Evolutionary conservation across 768 basidiomycete species (phyloP).

Genomic region (Podaxis sp.): DNA sequence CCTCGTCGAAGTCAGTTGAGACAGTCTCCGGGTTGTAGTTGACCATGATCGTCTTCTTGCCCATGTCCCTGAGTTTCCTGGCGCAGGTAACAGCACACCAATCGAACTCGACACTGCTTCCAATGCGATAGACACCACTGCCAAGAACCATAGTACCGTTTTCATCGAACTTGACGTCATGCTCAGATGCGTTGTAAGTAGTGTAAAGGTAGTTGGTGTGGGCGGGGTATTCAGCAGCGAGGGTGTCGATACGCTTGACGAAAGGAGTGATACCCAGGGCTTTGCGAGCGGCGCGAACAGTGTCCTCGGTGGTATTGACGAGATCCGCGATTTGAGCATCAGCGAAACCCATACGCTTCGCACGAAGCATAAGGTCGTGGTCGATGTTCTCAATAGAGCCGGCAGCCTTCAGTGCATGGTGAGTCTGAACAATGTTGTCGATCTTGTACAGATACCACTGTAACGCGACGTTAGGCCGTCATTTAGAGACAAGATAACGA

Average conservation of each 20-base stretch:
- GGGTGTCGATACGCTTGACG: conserved; percentile 98
- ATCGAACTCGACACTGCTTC: conserved; percentile 98
- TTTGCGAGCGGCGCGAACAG: conserved; percentile 85
- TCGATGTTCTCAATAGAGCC: conserved; percentile 69
- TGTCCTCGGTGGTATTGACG: conserved; percentile 66
- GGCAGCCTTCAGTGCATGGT: conserved; percentile 67
- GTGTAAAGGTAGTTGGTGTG: conserved; percentile 99
- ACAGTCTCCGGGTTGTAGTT: conserved; percentile 99
- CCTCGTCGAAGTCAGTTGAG: conserved; percentile 99
- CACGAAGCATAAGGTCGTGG: conserved; percentile 75
- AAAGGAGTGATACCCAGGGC: conserved; percentile 87
- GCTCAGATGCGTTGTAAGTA: conserved; percentile 95
- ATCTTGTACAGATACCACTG: conserved; percentile 99
- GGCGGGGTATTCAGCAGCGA: conserved; percentile 98
- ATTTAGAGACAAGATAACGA: background rate
- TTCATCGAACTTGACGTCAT: conserved; percentile 94
- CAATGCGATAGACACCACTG: conserved; percentile 97
- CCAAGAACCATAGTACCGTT: conserved; percentile 99
- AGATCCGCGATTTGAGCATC: conserved; percentile 90
- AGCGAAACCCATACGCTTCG: conserved; percentile 95
- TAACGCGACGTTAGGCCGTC: background rate
- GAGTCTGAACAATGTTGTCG: conserved; percentile 95
- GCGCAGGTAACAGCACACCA: conserved; percentile 99
- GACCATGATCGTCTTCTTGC: conserved; percentile 96
- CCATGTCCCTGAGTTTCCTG: conserved; percentile 86